Evolutionary conservation across 257 asterid genomes (phyloP).

Genomic region (Solanum medicagineum): DNA sequence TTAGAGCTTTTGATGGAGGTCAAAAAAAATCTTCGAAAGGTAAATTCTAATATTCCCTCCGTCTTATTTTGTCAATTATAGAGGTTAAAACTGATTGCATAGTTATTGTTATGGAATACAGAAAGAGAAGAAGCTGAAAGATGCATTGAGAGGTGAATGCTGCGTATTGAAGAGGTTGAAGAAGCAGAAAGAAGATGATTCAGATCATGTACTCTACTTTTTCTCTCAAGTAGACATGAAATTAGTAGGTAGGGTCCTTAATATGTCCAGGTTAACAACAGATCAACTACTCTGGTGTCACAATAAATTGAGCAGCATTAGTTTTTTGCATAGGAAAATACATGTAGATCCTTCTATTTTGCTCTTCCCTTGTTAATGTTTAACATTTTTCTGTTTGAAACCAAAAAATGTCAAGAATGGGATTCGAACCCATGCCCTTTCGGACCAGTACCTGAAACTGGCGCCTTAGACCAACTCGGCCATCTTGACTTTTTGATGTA

Average conservation of each 20-base stretch:
- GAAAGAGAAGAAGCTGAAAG: conserved; percentile 80
- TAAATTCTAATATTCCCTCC: background rate
- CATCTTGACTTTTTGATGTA: background rate
- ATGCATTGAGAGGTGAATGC: conserved; percentile 47
- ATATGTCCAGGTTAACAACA: conserved; percentile 49
- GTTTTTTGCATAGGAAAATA: conserved; percentile 50
- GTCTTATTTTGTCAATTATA: background rate
- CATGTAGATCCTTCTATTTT: conserved; percentile 56
- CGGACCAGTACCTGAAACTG: conserved; percentile 29
- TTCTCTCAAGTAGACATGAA: conserved; percentile 82
- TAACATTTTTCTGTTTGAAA: background rate
- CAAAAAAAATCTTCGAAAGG: conserved; percentile 61
- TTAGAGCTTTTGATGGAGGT: conserved; percentile 38
- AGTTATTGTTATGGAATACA: conserved; percentile 17
- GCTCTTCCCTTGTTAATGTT: conserved; percentile 64
- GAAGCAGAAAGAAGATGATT: conserved; percentile 28
- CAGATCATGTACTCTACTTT: conserved; percentile 58
- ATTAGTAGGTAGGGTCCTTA: conserved; percentile 63
- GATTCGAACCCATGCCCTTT: conserved; percentile 26
- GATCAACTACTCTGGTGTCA: conserved; percentile 78
- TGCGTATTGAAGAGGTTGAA: conserved; percentile 55
- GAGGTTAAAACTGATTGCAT: background rate
- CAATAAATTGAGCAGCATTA: conserved; percentile 50
- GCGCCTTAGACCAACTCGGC: conserved; percentile 11
- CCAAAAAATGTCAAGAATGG: conserved; percentile 7